These are phyloP conservation scores for Fusarium mangiferae DNA, from an alignment of 2,329 filamentous ascomycete genomes.

Conservation along the genomic window DNA sequence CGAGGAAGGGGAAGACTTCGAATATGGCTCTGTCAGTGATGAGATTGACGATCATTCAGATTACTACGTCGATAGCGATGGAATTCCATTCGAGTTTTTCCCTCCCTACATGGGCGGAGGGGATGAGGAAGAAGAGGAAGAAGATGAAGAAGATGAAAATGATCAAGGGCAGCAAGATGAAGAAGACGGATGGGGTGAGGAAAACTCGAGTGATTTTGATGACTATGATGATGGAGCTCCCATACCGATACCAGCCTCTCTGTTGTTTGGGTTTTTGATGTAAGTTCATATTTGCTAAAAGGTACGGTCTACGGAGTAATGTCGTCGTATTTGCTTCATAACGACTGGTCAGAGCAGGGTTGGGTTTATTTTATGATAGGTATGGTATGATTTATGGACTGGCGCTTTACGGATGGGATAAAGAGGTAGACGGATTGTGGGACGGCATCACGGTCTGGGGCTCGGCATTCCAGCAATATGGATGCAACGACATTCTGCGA, in stretches of 20 bases:
- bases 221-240: conserved; percentile 36
- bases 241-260: conserved; percentile 29
- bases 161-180: conserved; percentile 13
- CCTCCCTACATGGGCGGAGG: conserved; percentile 6
- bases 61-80: conserved; percentile 25
- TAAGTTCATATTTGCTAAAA: conserved; percentile 13
- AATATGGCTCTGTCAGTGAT: conserved; percentile 27
- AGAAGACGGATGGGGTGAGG: conserved; percentile 15
- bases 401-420: conserved; percentile 32
- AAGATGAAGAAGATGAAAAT: conserved; percentile 15
- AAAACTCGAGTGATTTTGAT: conserved; percentile 29
- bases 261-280: conserved; percentile 39
- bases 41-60: conserved; percentile 32
- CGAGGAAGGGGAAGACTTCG: conserved; percentile 14
- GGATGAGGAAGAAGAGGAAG: conserved; percentile 29
- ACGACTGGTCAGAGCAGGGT: neutral
- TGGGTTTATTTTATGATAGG: neutral
- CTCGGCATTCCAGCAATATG: conserved; percentile 10
- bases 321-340: neutral
- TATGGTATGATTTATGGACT: conserved; percentile 9
- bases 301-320: neutral
- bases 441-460: conserved; percentile 3
- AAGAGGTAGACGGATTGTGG: conserved; percentile 9
- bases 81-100: conserved; percentile 8
- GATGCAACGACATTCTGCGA: conserved; percentile 1